Evolutionary conservation across 176 grass and related monocot genomes (phyloP).

Genomic region (Guadua angustifolia): DNA sequence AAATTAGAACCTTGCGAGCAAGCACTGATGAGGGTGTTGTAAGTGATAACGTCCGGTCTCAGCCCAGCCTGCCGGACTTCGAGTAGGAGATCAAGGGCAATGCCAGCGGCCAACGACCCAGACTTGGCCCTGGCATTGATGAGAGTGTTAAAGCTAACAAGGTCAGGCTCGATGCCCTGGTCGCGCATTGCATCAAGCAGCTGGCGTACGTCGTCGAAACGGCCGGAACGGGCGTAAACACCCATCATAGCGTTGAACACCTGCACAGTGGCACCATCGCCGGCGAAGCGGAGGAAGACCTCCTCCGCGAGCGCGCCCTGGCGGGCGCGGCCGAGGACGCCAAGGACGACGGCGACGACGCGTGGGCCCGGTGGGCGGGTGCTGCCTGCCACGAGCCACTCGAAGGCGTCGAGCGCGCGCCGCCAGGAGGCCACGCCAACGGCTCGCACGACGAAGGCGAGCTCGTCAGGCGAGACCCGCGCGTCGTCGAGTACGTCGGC

Average conservation of each 20-base stretch:
- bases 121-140: conserved; percentile 92
- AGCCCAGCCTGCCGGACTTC: conserved; percentile 72
- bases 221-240: conserved; percentile 73
- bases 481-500: conserved; percentile 65
- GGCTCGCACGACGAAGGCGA: conserved; percentile 68
- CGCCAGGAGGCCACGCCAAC: conserved; percentile 71
- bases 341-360: conserved; percentile 68
- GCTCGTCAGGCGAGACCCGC: conserved; percentile 62
- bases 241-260: conserved; percentile 98
- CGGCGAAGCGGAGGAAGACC: conserved; percentile 62
- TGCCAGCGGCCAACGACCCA: conserved; percentile 50
- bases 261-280: conserved; percentile 71
- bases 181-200: conserved; percentile 73
- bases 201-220: conserved; percentile 59
- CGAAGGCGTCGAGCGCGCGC: conserved; percentile 80
- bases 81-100: conserved; percentile 64
- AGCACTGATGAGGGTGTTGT: conserved; percentile 89
- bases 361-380: conserved; percentile 60
- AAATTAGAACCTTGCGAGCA: conserved; percentile 72
- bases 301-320: conserved; percentile 75
- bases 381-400: conserved; percentile 72
- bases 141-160: conserved; percentile 93
- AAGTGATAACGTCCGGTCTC: conserved; percentile 84
- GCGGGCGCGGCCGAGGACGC: conserved; percentile 79
- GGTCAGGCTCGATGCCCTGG: conserved; percentile 78